Evolutionary conservation across 2,329 filamentous ascomycete species (phyloP), one percentile per base, ranked within the genome.

Genomic region (Aureobasidium melanogenum): DNA sequence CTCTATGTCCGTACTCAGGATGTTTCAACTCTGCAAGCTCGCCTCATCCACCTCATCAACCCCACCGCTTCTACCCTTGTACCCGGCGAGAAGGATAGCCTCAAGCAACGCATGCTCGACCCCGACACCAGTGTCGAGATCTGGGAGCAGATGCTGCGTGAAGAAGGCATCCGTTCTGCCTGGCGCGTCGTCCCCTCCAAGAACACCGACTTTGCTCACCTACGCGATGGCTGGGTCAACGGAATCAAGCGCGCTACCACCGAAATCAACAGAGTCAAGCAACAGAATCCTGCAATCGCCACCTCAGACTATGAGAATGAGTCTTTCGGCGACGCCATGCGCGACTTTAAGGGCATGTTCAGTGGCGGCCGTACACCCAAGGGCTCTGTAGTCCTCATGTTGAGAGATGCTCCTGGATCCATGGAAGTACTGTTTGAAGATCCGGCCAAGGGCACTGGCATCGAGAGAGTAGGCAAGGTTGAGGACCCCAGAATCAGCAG

Each of bases 141-240:
- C 36, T 97, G 92, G 91, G 81, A 85, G 46, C 77, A 81, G 15
- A 79, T 96, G 2, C 76, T 97, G 28, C 78, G 79, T 62, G 78
- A 86, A 0, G 80, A 84, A 19, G 82, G 84, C 0, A 84, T 93
- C n/a, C 81, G 91, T 60, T 93, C 86, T 28, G 83, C 87, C 0
- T 86, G 96, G 76, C 84, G 93, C 48, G 88, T 99, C 65, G 86
- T 93, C 2, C 94, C 94, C 0, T 91, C 91, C n/a, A 82, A 91
- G 39, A 91, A 95, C 74, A 99, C 94, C 19, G 92, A 97, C 74
- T 97, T 97, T 74, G 85, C 87, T 66, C 94, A 99, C 73, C 75
- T 99, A 64, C 84, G 93, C 43, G 94, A 99, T 71, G 94, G 89
- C 1, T 95, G 92, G 78, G 89, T 97, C 63, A 84, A 91, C 6